These are phyloP conservation scores for Candida montana DNA, from an alignment of 805 yeast species.

Conservation along the genomic window DNA sequence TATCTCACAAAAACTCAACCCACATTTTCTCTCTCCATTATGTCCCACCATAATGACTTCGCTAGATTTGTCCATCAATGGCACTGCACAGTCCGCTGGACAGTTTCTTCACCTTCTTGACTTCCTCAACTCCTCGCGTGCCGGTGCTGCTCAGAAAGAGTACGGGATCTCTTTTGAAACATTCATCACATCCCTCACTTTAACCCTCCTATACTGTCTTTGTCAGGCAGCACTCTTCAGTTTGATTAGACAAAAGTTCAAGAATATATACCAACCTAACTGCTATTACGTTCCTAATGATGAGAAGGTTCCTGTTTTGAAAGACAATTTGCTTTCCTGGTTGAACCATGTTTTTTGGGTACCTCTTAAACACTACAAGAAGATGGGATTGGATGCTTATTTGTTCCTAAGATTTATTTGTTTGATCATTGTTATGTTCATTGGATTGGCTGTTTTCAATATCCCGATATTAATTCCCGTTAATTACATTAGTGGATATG, in stretches of 20 bases:
- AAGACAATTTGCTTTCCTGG: constrained; percentile 53
- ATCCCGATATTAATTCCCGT: constrained; percentile 61
- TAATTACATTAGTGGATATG: constrained; percentile 37
- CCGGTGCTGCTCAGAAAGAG: constrained; percentile 53
- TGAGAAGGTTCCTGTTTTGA: constrained; percentile 34
- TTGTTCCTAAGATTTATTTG: constrained; percentile 60
- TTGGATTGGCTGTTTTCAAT: constrained; percentile 46
- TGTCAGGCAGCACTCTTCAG: constrained; percentile 44
- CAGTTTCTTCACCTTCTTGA: constrained; percentile 23
- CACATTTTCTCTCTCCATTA: not conserved
- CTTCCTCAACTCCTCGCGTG: constrained; percentile 48
- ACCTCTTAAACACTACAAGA: constrained; percentile 39
- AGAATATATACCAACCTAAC: constrained; percentile 51
- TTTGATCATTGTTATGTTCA: constrained; percentile 46
- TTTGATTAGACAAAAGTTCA: constrained; percentile 30
- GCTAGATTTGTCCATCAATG: not conserved
- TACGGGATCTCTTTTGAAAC: constrained; percentile 54
- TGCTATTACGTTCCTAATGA: constrained; percentile 35
- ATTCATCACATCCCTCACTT: constrained; percentile 48
- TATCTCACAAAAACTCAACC: not conserved
- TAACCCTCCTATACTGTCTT: constrained; percentile 48
- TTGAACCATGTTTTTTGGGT: constrained; percentile 35
- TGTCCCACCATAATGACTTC: not conserved
- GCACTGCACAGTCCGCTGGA: constrained; percentile 11
- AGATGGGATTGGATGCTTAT: constrained; percentile 69